Evolutionary conservation across 2,329 filamentous ascomycete genomes (phyloP).

Genomic region (Diaporthe australafricana): DNA sequence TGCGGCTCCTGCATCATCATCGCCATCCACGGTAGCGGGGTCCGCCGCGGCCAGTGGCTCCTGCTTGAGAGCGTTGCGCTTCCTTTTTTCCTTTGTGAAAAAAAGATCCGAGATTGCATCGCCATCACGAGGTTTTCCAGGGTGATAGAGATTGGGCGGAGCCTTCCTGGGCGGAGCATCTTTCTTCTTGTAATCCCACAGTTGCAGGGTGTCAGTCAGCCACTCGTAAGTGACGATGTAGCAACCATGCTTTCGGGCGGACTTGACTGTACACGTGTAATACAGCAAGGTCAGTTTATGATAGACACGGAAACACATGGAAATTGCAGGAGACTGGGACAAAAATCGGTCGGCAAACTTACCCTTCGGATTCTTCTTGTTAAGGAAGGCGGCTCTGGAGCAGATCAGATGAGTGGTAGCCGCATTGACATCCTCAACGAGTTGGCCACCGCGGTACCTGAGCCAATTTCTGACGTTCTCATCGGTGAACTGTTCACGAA

Average conservation of each 20-base stretch:
- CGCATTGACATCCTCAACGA: constrained; percentile 61
- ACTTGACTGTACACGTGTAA: constrained; percentile 48
- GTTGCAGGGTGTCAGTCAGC: constrained; percentile 60
- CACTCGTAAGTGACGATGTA: constrained; percentile 63
- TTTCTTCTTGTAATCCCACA: not conserved
- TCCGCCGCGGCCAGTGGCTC: too few species aligned
- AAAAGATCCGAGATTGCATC: constrained; percentile 1
- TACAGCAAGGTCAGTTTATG: not conserved
- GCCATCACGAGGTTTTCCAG: constrained; percentile 20
- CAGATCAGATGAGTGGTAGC: constrained; percentile 80
- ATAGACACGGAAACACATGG: not conserved
- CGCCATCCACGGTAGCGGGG: not conserved
- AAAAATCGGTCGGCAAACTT: constrained; percentile 1
- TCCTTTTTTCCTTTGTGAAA: constrained; percentile 1
- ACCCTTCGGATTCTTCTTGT: constrained; percentile 51
- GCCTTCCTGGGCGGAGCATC: constrained; percentile 17
- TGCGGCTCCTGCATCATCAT: not conserved
- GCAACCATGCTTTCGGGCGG: constrained; percentile 49
- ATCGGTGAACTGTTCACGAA: constrained; percentile 52
- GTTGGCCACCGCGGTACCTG: constrained; percentile 68
- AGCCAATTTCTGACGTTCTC: constrained; percentile 76
- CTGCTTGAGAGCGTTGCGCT: not conserved
- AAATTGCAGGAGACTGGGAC: too few species aligned
- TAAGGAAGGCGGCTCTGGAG: constrained; percentile 70
- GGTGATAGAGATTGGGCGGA: constrained; percentile 28